Percentiles rank a stretch among this genome's conserved stretches.
phyloP scores from a whole-genome alignment of 1,139 yeast genomes.

The Martiniozyma asiatica region DNA sequence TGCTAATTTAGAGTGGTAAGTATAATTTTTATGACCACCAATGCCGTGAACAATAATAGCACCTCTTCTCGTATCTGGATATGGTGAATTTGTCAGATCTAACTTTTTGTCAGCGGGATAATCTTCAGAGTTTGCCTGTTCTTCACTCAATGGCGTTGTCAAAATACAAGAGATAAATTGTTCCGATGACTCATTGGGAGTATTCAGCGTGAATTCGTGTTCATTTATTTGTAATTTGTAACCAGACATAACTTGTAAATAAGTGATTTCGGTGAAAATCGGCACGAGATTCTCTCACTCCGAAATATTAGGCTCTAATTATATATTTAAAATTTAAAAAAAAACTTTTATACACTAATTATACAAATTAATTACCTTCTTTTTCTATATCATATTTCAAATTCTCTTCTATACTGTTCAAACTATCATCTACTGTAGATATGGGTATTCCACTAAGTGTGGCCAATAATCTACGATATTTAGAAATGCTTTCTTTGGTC shows the following conservation, averaged over 20 bases:
- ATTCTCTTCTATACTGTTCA: constrained; percentile 45
- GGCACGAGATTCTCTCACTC: no score
- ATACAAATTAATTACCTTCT: no score
- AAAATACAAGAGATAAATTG: constrained; percentile 12
- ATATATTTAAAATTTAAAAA: background rate
- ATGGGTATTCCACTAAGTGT: constrained; percentile 69
- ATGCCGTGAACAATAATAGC: constrained; percentile 60
- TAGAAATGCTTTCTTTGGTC: constrained; percentile 49
- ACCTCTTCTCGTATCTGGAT: constrained; percentile 13
- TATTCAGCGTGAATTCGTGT: constrained; percentile 7
- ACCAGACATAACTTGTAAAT: constrained; percentile 4
- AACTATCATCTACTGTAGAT: constrained; percentile 65
- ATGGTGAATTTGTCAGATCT: constrained; percentile 1
- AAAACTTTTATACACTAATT: background rate
- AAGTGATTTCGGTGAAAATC: no score
- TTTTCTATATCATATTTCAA: no score
- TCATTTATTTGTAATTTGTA: constrained; percentile 11
- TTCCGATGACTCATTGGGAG: constrained; percentile 7
- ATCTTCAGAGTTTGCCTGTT: constrained; percentile 1
- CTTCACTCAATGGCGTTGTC: constrained; percentile 12
- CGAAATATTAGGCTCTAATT: no score
- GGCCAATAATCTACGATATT: constrained; percentile 71
- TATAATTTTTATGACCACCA: constrained; percentile 73
- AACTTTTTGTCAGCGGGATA: constrained; percentile 5
- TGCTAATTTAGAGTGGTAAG: constrained; percentile 59